These are phyloP conservation scores for Lachnellula arida DNA, from an alignment of 2,329 filamentous ascomycete genomes.

Conservation along the genomic window DNA sequence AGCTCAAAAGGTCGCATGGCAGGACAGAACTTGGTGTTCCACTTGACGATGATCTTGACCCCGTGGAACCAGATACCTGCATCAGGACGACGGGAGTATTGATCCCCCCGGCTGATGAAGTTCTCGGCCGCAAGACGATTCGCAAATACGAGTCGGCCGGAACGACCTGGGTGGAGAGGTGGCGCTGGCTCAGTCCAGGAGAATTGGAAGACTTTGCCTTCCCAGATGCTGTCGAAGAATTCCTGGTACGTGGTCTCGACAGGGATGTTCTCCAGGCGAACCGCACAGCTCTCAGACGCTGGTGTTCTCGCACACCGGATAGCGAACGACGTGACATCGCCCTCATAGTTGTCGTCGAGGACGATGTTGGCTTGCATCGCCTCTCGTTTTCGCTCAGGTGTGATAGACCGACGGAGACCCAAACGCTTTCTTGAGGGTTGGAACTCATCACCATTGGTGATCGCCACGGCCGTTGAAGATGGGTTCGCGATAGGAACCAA, in stretches of 20 bases:
- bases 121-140: not conserved
- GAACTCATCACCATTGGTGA: not conserved
- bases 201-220: not conserved
- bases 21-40: constrained; percentile 10
- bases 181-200: not conserved
- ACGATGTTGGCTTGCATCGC: not conserved
- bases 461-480: not conserved
- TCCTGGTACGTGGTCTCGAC: not conserved
- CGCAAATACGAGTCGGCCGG: not conserved
- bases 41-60: constrained; percentile 1
- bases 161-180: not conserved
- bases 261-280: not conserved
- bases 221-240: not conserved
- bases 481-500: no score
- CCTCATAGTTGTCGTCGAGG: not conserved
- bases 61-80: constrained; percentile 9
- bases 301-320: not conserved
- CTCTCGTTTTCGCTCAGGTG: not conserved
- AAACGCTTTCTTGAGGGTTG: not conserved
- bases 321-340: not conserved
- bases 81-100: not conserved
- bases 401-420: not conserved
- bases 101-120: not conserved
- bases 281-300: not conserved
- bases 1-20: not conserved